These are phyloP conservation scores for Geosmithia flava DNA, from an alignment of 2,329 filamentous ascomycete genomes.

Conservation along the genomic window DNA sequence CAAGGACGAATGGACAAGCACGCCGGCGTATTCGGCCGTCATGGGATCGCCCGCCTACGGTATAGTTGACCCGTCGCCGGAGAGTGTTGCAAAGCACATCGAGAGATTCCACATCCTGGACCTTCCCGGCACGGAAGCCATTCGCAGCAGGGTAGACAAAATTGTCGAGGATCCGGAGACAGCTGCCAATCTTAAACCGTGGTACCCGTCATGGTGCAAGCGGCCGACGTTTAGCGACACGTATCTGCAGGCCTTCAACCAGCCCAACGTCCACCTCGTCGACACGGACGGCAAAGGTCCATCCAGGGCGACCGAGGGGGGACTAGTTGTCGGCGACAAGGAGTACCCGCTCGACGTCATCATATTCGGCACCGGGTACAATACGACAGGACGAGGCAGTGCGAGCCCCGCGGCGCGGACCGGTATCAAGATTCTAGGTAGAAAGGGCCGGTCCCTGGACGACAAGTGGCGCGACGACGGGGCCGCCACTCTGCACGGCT, in stretches of 20 bases:
- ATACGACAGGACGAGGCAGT: conserved; percentile 13
- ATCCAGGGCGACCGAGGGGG: conserved; percentile 24
- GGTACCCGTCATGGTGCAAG: conserved; percentile 53
- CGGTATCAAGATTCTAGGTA: conserved; percentile 23
- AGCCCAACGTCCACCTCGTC: conserved; percentile 42
- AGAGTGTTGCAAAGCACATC: conserved; percentile 1
- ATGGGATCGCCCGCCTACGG: conserved; percentile 10
- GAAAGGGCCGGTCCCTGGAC: conserved; percentile 26
- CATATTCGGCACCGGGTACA: conserved; percentile 24
- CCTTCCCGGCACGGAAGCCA: conserved; percentile 22
- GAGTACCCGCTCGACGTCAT: background rate
- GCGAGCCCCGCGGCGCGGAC: conserved; percentile 7
- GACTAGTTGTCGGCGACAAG: background rate
- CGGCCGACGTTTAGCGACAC: conserved; percentile 49
- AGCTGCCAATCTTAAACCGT: conserved; percentile 41
- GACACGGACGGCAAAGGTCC: conserved; percentile 27
- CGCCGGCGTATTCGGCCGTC: conserved; percentile 23
- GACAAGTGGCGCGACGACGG: conserved; percentile 29
- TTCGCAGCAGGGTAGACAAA: conserved; percentile 32
- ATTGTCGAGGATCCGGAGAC: conserved; percentile 39
- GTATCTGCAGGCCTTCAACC: conserved; percentile 47
- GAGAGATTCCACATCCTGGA: conserved; percentile 26
- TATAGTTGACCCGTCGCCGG: background rate
- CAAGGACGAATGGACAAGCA: conserved; percentile 32
- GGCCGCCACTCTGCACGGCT: conserved; percentile 38